A percentile compares a stretch with the other conserved stretches of the same genome.
Evolutionary conservation across 1,139 yeast species (phyloP).

Genomic region (Pneumocystis wakefieldiae): DNA sequence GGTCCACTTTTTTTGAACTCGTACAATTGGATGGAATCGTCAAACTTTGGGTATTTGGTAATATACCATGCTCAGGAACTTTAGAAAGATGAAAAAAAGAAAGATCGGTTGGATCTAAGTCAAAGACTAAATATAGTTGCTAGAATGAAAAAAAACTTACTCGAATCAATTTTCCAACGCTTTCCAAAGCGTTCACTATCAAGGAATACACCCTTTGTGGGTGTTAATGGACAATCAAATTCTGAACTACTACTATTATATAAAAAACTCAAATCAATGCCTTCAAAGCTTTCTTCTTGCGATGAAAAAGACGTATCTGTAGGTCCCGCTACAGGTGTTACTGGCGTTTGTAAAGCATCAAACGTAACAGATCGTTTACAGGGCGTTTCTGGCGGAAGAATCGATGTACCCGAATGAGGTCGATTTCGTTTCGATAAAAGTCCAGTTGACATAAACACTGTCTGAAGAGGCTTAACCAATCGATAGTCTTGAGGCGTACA

Average conservation of each 20-base stretch:
- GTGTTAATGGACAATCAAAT: constrained; percentile 15
- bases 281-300: constrained; percentile 1
- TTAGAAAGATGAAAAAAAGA: neutral
- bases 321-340: constrained; percentile 1
- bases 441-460: constrained; percentile 70
- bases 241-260: constrained; percentile 5
- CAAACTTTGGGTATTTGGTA: neutral
- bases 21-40: neutral
- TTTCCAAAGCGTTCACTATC: neutral
- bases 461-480: constrained; percentile 68
- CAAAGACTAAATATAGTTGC: neutral
- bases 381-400: constrained; percentile 56
- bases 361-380: constrained; percentile 40
- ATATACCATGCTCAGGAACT: neutral
- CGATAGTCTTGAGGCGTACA: constrained; percentile 43
- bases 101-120: constrained; percentile 11
- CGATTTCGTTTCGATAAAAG: constrained; percentile 53
- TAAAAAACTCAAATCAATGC: constrained; percentile 9
- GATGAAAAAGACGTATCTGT: neutral
- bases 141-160: neutral
- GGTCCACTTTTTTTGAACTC: neutral
- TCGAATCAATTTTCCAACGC: neutral
- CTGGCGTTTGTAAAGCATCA: constrained; percentile 8
- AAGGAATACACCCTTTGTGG: constrained; percentile 12
- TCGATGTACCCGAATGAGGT: constrained; percentile 18